A percentile compares a stretch with the other conserved stretches of the same genome.
Evolutionary conservation across 495 filamentous ascomycete species (phyloP).

Genomic region (Copromyces sp.): DNA sequence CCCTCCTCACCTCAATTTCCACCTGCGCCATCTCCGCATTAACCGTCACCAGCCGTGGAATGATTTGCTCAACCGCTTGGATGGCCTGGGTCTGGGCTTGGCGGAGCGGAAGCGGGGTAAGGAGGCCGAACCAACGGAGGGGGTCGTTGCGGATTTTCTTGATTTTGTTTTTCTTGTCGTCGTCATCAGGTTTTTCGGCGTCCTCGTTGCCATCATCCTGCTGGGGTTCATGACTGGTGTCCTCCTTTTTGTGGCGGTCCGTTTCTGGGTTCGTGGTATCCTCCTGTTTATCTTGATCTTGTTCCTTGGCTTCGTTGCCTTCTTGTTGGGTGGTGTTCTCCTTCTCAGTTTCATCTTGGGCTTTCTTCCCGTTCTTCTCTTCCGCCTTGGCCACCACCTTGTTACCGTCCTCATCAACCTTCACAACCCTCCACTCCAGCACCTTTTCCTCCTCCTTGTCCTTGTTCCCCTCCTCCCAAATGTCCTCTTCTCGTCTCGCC

Average conservation of each 20-base stretch:
- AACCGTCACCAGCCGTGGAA: constrained; percentile 36
- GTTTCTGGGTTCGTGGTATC: background rate
- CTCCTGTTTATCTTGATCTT: background rate
- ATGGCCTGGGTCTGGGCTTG: constrained; percentile 43
- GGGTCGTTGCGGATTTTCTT: constrained; percentile 37
- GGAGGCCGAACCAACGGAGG: constrained; percentile 59
- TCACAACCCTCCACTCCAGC: background rate
- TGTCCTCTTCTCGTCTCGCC: too few relatives aligned
- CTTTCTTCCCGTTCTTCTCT: background rate
- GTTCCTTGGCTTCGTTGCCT: background rate
- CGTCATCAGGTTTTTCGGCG: background rate
- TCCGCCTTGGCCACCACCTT: background rate
- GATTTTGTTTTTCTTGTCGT: background rate
- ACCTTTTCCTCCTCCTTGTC: background rate
- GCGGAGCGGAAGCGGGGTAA: constrained; percentile 50
- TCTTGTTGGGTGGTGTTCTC: background rate
- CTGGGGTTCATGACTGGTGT: background rate
- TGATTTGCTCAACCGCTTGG: constrained; percentile 31
- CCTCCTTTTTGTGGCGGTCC: background rate
- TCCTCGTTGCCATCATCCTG: constrained; percentile 4
- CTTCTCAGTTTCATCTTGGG: background rate
- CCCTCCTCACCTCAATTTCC: constrained; percentile 41
- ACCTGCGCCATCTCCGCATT: constrained; percentile 37
- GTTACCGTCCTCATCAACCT: background rate
- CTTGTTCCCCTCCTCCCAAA: background rate